A percentile compares a stretch with the other conserved stretches of the same genome.
Conservation (phyloP, 352 stramenopile genomes). For the Globisporangium carolinianum region DNA sequence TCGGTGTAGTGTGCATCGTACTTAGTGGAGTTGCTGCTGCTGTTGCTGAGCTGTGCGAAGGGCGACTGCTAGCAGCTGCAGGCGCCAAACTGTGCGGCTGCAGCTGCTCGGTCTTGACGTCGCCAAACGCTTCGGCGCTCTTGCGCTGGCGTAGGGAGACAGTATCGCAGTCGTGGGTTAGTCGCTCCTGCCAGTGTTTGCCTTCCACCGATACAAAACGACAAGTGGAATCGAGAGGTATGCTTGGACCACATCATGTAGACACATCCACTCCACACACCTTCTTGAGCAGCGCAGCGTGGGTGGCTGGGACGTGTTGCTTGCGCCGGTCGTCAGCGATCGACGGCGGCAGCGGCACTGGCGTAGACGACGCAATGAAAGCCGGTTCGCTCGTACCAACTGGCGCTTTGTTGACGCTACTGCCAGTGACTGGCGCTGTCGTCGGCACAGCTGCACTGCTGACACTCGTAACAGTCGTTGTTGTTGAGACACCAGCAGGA, state of each 20-base stretch:
- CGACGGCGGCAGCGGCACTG: slow-evolving; percentile 6
- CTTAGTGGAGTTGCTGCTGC: slow-evolving; percentile 16
- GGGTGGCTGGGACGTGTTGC: slow-evolving; percentile 10
- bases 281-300: slow-evolving; percentile 27
- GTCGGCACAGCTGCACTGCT: slow-evolving; percentile 3
- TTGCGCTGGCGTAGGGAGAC: slow-evolving; percentile 20
- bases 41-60: slow-evolving; percentile 21
- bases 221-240: too few relatives aligned
- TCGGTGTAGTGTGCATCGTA: background rate
- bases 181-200: too few relatives aligned
- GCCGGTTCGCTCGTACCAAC: too few relatives aligned
- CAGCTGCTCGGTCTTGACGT: slow-evolving; percentile 22
- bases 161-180: too few relatives aligned
- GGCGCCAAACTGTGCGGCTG: slow-evolving; percentile 14
- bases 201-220: too few relatives aligned
- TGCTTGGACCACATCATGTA: too few relatives aligned
- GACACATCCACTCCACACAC: background rate
- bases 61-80: slow-evolving; percentile 7
- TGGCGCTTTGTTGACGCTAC: background rate
- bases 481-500: too few relatives aligned
- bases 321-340: slow-evolving; percentile 22
- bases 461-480: background rate
- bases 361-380: too few relatives aligned
- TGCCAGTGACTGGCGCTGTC: background rate
- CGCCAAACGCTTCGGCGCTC: slow-evolving; percentile 35